phyloP scores from a whole-genome alignment of 257 asterid genomes.

The Leonotis leonurus region DNA sequence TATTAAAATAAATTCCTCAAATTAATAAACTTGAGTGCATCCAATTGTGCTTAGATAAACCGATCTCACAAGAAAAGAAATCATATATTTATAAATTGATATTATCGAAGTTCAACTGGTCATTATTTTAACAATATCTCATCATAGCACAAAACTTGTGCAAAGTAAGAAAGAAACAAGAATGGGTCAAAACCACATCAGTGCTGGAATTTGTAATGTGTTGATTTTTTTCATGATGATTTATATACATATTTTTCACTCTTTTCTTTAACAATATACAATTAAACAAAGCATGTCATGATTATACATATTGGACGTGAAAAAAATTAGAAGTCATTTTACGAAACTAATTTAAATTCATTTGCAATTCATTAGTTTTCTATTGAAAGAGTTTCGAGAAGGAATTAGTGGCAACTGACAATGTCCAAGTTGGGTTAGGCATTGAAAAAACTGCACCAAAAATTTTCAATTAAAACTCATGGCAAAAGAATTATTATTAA shows the following conservation, averaged over 20 bases:
- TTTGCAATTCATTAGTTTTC: not conserved
- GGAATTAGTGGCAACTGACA: not conserved
- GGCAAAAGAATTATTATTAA: not conserved
- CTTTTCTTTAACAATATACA: too few relatives aligned
- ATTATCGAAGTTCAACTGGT: not conserved
- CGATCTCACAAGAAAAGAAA: too few relatives aligned
- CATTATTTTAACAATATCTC: not conserved
- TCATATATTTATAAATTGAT: too few relatives aligned
- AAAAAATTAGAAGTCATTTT: not conserved
- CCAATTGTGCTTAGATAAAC: not conserved
- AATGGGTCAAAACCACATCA: not conserved
- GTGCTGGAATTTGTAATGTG: too few relatives aligned
- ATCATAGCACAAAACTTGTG: not conserved
- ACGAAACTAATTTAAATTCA: not conserved
- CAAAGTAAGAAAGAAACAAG: not conserved
- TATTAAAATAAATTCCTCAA: too few relatives aligned
- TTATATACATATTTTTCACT: too few relatives aligned
- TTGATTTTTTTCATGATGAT: too few relatives aligned
- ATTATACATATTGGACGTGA: too few relatives aligned
- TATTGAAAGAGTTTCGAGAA: not conserved
- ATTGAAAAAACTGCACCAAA: slow-evolving; percentile 13
- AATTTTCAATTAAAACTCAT: not conserved
- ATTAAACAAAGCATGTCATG: too few relatives aligned
- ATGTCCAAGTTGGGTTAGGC: slow-evolving; percentile 19
- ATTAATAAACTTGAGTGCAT: not conserved